phyloP scores from a whole-genome alignment of 768 basidiomycete genomes.

The Rhodotorula diobovata region DNA sequence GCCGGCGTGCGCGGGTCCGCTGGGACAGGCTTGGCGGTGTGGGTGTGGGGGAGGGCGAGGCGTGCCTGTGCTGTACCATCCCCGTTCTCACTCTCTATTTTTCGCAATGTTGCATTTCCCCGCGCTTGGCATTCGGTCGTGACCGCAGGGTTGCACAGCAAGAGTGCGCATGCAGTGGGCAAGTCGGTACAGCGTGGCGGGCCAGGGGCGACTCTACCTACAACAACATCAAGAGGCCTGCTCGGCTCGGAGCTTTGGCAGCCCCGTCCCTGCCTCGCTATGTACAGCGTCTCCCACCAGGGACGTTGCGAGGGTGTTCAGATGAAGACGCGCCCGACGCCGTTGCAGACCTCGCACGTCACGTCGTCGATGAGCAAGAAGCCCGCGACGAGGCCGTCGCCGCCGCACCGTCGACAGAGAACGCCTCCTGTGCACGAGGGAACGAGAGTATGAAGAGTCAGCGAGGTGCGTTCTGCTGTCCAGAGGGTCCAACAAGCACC shows the following conservation, averaged over 20 bases:
- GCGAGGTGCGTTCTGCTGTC: not conserved
- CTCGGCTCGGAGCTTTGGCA: too few relatives aligned
- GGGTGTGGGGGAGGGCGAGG: too few relatives aligned
- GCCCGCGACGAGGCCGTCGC: slow-evolving; percentile 15
- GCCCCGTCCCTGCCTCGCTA: not conserved
- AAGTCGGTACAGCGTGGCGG: too few relatives aligned
- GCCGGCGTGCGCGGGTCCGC: too few relatives aligned
- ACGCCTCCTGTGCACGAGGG: slow-evolving; percentile 9
- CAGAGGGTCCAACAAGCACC: not conserved
- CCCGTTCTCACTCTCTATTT: not conserved
- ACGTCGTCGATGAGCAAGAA: slow-evolving; percentile 28
- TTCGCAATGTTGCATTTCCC: not conserved
- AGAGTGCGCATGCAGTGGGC: too few relatives aligned
- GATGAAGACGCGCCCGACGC: slow-evolving; percentile 30
- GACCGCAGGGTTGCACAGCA: too few relatives aligned
- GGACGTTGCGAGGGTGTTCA: too few relatives aligned
- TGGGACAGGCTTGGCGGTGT: too few relatives aligned
- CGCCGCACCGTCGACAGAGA: slow-evolving; percentile 25
- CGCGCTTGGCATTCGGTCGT: too few relatives aligned
- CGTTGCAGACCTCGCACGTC: slow-evolving; percentile 16
- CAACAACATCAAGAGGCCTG: too few relatives aligned
- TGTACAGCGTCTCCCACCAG: not conserved
- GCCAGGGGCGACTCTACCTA: too few relatives aligned
- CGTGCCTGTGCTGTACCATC: not conserved
- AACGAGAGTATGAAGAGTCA: too few relatives aligned